These are phyloP conservation scores for Saccharomyces hybrid DNA, from an alignment of 1,139 yeast genomes.

Conservation along the genomic window DNA sequence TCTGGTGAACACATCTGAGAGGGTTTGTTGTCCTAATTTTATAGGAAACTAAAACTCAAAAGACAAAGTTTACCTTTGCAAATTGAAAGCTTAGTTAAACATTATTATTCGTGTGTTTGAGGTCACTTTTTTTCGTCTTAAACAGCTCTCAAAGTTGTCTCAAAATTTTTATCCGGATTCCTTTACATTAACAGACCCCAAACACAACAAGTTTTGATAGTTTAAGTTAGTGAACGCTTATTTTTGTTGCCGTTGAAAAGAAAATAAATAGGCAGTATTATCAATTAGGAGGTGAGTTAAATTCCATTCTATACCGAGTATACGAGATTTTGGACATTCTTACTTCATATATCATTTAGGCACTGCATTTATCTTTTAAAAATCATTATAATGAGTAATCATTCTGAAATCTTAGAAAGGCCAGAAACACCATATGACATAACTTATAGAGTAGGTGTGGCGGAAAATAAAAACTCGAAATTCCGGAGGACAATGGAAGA, in stretches of 20 bases:
- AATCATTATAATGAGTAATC: neutral
- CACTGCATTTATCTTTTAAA: neutral
- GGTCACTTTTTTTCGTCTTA: neutral
- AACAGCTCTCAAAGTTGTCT: neutral
- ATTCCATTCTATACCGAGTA: neutral
- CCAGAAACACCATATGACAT: constrained; percentile 34
- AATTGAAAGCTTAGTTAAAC: neutral
- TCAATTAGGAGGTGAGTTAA: neutral
- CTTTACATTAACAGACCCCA: neutral
- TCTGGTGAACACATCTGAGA: neutral
- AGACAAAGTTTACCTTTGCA: neutral
- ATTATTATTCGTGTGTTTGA: neutral
- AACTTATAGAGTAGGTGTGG: constrained; percentile 75
- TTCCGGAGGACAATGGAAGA: constrained; percentile 93
- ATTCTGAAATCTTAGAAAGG: neutral
- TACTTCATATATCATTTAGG: neutral
- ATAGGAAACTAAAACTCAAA: neutral
- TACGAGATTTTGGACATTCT: neutral
- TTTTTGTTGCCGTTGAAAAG: neutral
- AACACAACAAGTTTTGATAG: neutral
- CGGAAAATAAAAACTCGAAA: constrained; percentile 76
- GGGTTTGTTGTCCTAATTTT: neutral
- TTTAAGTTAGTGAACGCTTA: no score
- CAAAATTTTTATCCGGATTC: neutral
- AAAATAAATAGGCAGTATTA: neutral